These are phyloP conservation scores for Teratosphaeria viscida DNA, from an alignment of 2,329 filamentous ascomycete species.

Conservation along the genomic window DNA sequence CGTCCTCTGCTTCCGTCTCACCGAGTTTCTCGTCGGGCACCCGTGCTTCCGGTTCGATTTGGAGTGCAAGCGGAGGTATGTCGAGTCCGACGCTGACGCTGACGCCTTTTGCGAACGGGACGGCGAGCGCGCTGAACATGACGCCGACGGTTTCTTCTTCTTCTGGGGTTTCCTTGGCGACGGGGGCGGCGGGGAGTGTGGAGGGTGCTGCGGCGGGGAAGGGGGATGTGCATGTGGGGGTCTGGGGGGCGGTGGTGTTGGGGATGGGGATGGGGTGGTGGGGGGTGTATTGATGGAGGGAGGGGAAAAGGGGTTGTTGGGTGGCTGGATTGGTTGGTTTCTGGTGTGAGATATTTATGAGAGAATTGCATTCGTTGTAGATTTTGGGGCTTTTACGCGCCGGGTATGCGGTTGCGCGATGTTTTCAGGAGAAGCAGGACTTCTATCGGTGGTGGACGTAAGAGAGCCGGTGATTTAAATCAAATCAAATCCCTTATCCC, in stretches of 20 bases:
- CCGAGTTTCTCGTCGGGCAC: not conserved
- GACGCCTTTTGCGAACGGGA: constrained; percentile 5
- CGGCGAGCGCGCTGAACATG: not conserved
- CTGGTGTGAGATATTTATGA: not conserved
- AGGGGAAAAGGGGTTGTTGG: not conserved
- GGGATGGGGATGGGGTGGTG: not conserved
- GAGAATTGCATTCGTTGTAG: not conserved
- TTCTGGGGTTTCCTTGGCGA: too few species aligned
- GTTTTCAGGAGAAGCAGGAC: too few species aligned
- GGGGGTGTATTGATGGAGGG: too few species aligned
- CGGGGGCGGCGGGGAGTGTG: not conserved
- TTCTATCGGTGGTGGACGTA: too few species aligned
- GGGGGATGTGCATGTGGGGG: not conserved
- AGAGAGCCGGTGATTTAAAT: too few species aligned
- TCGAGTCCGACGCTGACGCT: constrained; percentile 4
- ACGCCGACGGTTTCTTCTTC: not conserved
- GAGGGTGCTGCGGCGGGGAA: not conserved
- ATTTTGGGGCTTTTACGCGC: not conserved
- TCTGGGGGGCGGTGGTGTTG: not conserved
- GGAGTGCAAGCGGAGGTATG: not conserved
- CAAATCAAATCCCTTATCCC: too few species aligned
- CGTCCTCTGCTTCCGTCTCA: too few species aligned
- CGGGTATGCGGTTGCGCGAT: too few species aligned
- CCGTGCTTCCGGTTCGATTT: not conserved
- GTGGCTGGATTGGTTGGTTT: not conserved